These are phyloP conservation scores for Conoideocrella luteorostrata DNA, from an alignment of 2,329 filamentous ascomycete species.

Conservation along the genomic window DNA sequence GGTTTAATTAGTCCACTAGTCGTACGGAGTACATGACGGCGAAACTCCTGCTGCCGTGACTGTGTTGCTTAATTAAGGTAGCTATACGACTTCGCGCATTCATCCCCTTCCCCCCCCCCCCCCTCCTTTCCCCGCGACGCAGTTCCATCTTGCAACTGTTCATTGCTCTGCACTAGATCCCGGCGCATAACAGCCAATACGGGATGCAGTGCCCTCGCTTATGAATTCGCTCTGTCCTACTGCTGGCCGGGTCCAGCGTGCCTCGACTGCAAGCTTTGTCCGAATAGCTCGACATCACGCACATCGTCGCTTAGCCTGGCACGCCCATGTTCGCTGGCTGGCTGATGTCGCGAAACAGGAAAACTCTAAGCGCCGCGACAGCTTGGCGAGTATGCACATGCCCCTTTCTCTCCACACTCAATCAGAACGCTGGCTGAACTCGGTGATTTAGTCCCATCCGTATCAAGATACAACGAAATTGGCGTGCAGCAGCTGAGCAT, in stretches of 20 bases:
- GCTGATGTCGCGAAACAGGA: conserved; percentile 25
- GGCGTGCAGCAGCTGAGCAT: conserved; percentile 89
- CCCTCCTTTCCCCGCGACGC: too few relatives aligned
- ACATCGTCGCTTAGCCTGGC: conserved; percentile 29
- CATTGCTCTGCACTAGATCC: too few relatives aligned
- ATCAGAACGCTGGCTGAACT: neutral
- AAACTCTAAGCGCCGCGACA: conserved; percentile 15
- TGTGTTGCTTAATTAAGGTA: too few relatives aligned
- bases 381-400: conserved; percentile 34
- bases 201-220: conserved; percentile 20
- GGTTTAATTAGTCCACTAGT: too few relatives aligned
- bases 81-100: too few relatives aligned
- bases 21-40: too few relatives aligned
- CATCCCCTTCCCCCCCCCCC: too few relatives aligned
- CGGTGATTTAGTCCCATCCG: conserved; percentile 35
- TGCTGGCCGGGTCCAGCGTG: conserved; percentile 32
- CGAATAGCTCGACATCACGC: conserved; percentile 44
- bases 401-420: neutral
- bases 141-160: too few relatives aligned
- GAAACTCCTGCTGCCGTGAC: too few relatives aligned
- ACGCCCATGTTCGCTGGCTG: conserved; percentile 38
- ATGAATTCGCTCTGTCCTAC: conserved; percentile 24
- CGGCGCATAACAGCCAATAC: conserved; percentile 12
- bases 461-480: conserved; percentile 81
- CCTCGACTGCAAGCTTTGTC: conserved; percentile 40